Evolutionary conservation across 805 yeast species (phyloP), one percentile per base, ranked within the genome.

Genomic region (Hanseniaspora guilliermondii): DNA sequence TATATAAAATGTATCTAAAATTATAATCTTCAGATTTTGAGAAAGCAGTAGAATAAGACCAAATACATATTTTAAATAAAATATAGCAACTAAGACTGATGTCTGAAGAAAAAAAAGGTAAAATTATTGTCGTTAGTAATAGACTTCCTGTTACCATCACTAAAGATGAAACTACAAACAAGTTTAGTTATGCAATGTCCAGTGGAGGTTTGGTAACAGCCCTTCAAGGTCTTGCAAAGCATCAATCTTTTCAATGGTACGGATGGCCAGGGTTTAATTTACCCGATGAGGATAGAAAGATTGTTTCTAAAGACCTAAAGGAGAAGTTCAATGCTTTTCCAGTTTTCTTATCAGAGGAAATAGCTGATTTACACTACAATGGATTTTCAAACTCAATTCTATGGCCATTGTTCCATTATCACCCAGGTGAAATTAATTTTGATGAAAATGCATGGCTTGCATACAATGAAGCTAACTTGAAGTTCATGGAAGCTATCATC

Each of bases 391-490:
- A 93, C 69, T 85, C 95, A 16, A 93, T 93, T 59, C 72, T 93
- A 59, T 93, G 99, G 99, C 99, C 99, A 1, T 70, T 94, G 58
- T 93, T 93, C 73, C 99, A 93, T 68, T 93, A 93, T 69, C 98
- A 93, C 65, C 98, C 99, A 0, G 98, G 97, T 58, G 98, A 94
- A 68, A 93, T 94, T 85, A 89, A 87, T 66, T 93, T 93, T 64
- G 98, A 93, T 68, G 98, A 93, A 66, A 80, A 79, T 58, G 96
- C 97, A 1, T 93, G 98, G 98, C 89, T 89, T 53, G 97, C 97
- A 1, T 93, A 93, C 67, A 85, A 87, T 55, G 93, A 87, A 66
- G 97, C 97, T 6, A 93, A 93, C 65, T 71, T 82, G 56, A 72
- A 77, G 57, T 93, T 93, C 71, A 93, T 96, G 12, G 72, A 78